A percentile compares a stretch with the other conserved stretches of the same genome.
Conservation (phyloP, 1,284 basidiomycete genomes). For the Fomes fomentarius region DNA sequence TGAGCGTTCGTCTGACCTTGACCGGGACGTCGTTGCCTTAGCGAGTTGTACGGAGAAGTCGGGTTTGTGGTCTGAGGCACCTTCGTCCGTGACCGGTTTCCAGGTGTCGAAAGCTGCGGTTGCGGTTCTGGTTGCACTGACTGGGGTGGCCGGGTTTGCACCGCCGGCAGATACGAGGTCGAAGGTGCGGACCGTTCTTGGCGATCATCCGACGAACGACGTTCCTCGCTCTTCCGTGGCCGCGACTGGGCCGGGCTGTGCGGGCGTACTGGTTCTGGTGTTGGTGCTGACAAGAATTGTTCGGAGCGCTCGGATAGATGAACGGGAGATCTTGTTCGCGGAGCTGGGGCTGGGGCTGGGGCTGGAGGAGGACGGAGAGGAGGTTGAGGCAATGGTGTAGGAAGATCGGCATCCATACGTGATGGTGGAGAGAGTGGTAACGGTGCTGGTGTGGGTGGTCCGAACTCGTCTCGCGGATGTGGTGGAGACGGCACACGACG, state of each 20-base stretch:
- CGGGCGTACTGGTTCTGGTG: constrained; percentile 10
- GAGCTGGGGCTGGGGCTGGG: not conserved
- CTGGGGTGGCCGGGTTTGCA: constrained; percentile 24
- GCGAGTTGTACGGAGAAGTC: constrained; percentile 9
- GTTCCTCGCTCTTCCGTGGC: constrained; percentile 21
- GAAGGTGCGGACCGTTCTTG: constrained; percentile 7
- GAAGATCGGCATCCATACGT: constrained; percentile 19
- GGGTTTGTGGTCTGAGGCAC: constrained; percentile 1
- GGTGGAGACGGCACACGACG: constrained; percentile 18
- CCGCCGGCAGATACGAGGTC: constrained; percentile 28
- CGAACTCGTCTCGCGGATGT: constrained; percentile 10
- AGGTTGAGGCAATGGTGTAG: constrained; percentile 20
- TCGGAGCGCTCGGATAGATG: constrained; percentile 3
- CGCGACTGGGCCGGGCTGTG: constrained; percentile 17
- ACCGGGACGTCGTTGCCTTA: constrained; percentile 15
- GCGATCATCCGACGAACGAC: constrained; percentile 20
- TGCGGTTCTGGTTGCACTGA: constrained; percentile 11
- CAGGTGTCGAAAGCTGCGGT: not conserved
- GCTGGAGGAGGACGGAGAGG: constrained; percentile 13
- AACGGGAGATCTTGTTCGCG: constrained; percentile 5
- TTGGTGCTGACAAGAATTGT: constrained; percentile 3
- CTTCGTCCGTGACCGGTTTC: constrained; percentile 15
- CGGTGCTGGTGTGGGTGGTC: constrained; percentile 18
- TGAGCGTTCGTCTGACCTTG: constrained; percentile 9
- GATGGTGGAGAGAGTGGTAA: constrained; percentile 21